A percentile compares a stretch with the other conserved stretches of the same genome.
Evolutionary conservation across 768 basidiomycete genomes (phyloP).

Genomic region (Trametes maxima): DNA sequence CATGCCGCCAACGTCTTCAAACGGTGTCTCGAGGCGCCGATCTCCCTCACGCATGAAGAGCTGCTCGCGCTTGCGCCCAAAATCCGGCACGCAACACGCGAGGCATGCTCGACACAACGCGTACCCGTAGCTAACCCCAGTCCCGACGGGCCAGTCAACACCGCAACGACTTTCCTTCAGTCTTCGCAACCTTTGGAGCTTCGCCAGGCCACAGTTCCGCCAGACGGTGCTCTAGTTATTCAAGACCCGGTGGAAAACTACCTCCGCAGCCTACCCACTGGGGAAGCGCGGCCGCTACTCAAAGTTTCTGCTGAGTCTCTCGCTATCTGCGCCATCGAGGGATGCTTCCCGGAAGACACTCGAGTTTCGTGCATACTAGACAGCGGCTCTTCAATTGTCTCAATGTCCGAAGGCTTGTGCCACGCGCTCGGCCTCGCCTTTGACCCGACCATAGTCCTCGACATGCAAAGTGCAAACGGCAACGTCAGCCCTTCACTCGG

Average conservation of each 20-base stretch:
- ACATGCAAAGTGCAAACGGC: constrained; percentile 25
- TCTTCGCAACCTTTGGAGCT: too few relatives aligned
- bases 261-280: background rate
- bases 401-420: constrained; percentile 28
- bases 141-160: too few relatives aligned
- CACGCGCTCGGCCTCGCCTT: constrained; percentile 18
- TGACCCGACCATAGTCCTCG: constrained; percentile 13
- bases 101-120: constrained; percentile 6
- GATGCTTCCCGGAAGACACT: constrained; percentile 10
- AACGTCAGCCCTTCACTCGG: constrained; percentile 14
- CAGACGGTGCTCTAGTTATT: constrained; percentile 11
- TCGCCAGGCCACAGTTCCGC: too few relatives aligned
- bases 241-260: constrained; percentile 20
- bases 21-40: background rate
- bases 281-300: constrained; percentile 1
- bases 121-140: background rate
- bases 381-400: constrained; percentile 25
- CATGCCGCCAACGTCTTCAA: constrained; percentile 4
- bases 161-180: too few relatives aligned
- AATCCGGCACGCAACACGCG: constrained; percentile 3
- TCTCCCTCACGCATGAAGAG: constrained; percentile 1
- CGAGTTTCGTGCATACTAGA: too few relatives aligned
- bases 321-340: constrained; percentile 21
- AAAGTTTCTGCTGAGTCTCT: constrained; percentile 15
- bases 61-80: constrained; percentile 9